These are phyloP conservation scores for Kwoniella europaea DNA, from an alignment of 768 basidiomycete genomes.

Conservation along the genomic window DNA sequence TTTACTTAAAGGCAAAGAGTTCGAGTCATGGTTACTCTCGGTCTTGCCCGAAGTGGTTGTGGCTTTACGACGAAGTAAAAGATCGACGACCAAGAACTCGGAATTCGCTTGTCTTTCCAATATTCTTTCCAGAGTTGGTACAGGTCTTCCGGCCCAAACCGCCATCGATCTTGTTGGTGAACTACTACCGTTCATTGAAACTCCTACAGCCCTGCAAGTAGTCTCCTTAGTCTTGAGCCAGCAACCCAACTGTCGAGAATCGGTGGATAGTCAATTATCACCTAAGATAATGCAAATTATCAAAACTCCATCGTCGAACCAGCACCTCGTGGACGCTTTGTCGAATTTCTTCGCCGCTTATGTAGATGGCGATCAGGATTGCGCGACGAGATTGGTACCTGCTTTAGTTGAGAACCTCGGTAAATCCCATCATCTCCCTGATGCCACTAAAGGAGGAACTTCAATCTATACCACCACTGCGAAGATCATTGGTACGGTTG, in stretches of 20 bases:
- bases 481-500: conserved; percentile 81
- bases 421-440: conserved; percentile 60
- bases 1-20: conserved; percentile 44
- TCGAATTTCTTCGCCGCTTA: conserved; percentile 80
- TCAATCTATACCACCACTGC: conserved; percentile 69
- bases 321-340: conserved; percentile 77
- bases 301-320: conserved; percentile 77
- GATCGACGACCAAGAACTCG: conserved; percentile 75
- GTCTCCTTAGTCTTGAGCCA: conserved; percentile 65
- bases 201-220: conserved; percentile 61
- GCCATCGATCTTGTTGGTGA: conserved; percentile 71
- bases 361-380: conserved; percentile 79
- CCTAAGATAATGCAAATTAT: conserved; percentile 63
- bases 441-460: conserved; percentile 52
- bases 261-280: conserved; percentile 51
- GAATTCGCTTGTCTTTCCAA: conserved; percentile 76
- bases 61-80: conserved; percentile 75
- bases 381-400: conserved; percentile 79
- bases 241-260: conserved; percentile 36
- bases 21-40: conserved; percentile 72
- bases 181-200: conserved; percentile 74
- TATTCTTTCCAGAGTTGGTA: conserved; percentile 51
- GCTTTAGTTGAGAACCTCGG: conserved; percentile 74
- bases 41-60: conserved; percentile 79
- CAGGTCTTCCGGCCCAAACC: conserved; percentile 64